These are phyloP conservation scores for Fusarium beomiforme DNA, from an alignment of 2,329 filamentous ascomycete species.

Conservation along the genomic window DNA sequence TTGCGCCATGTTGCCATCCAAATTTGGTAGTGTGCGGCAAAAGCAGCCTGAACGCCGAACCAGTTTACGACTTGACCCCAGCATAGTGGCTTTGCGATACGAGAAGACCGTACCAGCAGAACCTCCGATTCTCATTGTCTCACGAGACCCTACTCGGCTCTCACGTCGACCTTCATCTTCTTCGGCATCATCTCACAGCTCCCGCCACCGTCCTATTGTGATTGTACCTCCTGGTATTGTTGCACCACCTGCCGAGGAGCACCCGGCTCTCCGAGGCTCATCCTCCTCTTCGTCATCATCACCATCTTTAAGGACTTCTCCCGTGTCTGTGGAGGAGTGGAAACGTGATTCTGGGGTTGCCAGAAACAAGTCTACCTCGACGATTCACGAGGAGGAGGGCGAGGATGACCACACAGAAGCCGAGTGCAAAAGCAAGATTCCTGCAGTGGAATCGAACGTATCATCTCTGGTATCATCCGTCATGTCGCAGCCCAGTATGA, in stretches of 20 bases:
- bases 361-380: slow-evolving; percentile 54
- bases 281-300: slow-evolving; percentile 33
- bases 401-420: slow-evolving; percentile 49
- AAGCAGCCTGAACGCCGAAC: slow-evolving; percentile 49
- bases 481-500: slow-evolving; percentile 27
- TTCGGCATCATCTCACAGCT: slow-evolving; percentile 37
- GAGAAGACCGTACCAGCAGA: slow-evolving; percentile 68
- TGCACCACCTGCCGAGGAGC: slow-evolving; percentile 60
- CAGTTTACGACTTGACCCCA: slow-evolving; percentile 58
- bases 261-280: slow-evolving; percentile 59
- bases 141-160: slow-evolving; percentile 53
- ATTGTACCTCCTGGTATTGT: slow-evolving; percentile 46
- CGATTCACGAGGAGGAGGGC: slow-evolving; percentile 54
- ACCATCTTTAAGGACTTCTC: slow-evolving; percentile 33
- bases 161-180: slow-evolving; percentile 40
- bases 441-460: slow-evolving; percentile 20
- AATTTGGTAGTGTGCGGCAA: slow-evolving; percentile 56
- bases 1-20: slow-evolving; percentile 51
- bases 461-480: slow-evolving; percentile 29
- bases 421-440: slow-evolving; percentile 13
- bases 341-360: slow-evolving; percentile 67
- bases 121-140: slow-evolving; percentile 64
- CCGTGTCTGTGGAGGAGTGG: slow-evolving; percentile 51
- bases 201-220: slow-evolving; percentile 44
- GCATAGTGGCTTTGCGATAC: slow-evolving; percentile 66